Base-by-base conservation (phyloP, 257 asterid genomes). In the Agastache rugosa region DNA sequence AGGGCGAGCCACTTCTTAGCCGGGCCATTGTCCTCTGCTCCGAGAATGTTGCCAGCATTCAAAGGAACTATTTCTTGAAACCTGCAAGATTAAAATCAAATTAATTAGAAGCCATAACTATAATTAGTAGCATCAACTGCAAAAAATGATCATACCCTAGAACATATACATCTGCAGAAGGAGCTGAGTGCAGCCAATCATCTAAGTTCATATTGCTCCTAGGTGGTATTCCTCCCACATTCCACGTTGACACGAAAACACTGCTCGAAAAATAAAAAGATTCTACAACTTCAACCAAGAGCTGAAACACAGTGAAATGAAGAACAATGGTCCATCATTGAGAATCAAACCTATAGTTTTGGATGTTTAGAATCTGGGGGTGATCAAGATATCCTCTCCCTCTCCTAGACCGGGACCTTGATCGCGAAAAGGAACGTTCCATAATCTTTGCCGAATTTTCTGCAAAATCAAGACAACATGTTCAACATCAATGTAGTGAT, bases 11-110 rank as follows among this genome's bases (percentile, higher is more conserved):
- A 93, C 63, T 89, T 91, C 67, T 91, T 91, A 29, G 98, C 95
- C 15, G 98, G 98, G 11, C 98, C 96, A 22, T 93, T 93, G 79
- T 93, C 98, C 80, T 93, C 98, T 5, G 96, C 91, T 19, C 91
- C 97, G 19, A 93, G 86, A 71, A 91, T 91, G 65, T 91, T 93
- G 37, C 98, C 91, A 58, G 98, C 97, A 78, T 91, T 93, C 69
- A 93, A 56, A 53, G 98, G 98, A 72, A 93, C 98, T 81, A 91
- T 91, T 83, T 93, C 98, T 88, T 93, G 96, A 84, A 93, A 93
- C 45, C 98, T 93, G 29, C 34, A 73, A 53, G 23, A 14, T 51
- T 20, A 51, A 64, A 65, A 44, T 35, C 85, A 54, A 80, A 80
- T 45, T 31, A 2, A 41, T 15, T n/a, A 54, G 20, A 19, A 44